Evolutionary conservation across 2,329 filamentous ascomycete species (phyloP), one percentile per base, ranked within the genome.

Genomic region (Epichloe coenophiala): DNA sequence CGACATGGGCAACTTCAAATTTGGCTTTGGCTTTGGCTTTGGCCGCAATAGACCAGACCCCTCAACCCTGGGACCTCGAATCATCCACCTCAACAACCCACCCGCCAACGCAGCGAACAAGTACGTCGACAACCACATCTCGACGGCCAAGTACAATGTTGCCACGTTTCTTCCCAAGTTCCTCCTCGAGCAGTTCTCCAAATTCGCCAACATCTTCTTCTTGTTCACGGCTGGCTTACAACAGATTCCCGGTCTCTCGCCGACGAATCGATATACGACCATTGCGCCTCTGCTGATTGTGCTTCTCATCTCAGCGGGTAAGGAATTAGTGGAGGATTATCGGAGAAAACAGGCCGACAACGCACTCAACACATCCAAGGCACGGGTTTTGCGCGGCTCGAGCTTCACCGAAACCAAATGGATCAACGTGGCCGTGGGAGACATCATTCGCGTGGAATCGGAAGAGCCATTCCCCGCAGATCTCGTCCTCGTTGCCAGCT

Each of bases 171-270:
- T 97, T 17, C 93, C 93, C 47, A 98, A 98, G 68, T 98, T 98
- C 69, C 75, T 98, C 51, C 89, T 91, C 66, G 93, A 98, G 68
- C 93, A 98, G 65, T 98, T 98, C 71, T 96, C 90, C 54, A 98
- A 96, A 74, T 95, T 96, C 68, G 93, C 93, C 73, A 98, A 98
- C 70, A 70, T 98, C 63, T 98, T 98, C 75, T 98, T 98, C 85
- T 79, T 98, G 65, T 97, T 98, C 68, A 98, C 93, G 38, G 90
- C 93, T 15, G 83, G 81, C 41, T 72, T 98, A 44, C 93, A 98
- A 71, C 93, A 98, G 67, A 95, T 98, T 54, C 93, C 93, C 21
- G 84, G 86, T 57, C 84, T 98, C 54, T 95, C 90, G 36, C 93
- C 94, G 7, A 98, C 93, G 9, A 97, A 96, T 70, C 80, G 77